Evolutionary conservation across 352 stramenopile genomes (phyloP).

Genomic region (Globisporangium yorkense): DNA sequence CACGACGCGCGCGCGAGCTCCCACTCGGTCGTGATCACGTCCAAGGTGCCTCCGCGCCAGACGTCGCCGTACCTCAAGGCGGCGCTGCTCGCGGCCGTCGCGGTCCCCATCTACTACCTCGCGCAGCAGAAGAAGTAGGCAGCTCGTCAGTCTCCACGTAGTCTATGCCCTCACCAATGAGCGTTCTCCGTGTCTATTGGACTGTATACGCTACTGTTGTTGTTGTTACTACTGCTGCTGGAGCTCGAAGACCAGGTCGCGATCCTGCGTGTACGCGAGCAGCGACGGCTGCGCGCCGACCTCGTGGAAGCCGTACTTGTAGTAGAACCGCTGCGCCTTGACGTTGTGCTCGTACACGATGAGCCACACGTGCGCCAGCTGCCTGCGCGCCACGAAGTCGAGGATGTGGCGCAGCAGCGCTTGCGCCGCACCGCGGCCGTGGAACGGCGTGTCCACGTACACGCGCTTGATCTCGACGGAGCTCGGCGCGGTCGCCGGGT

Average conservation of each 20-base stretch:
- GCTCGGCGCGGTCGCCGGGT: background rate
- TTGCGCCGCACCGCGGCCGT: background rate
- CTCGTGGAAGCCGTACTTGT: constrained; percentile 25
- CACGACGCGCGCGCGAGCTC: too few species aligned
- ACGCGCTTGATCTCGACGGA: constrained; percentile 3
- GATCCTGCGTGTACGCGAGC: constrained; percentile 14
- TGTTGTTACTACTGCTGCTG: constrained; percentile 4
- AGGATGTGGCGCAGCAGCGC: background rate
- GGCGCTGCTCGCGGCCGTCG: constrained; percentile 8
- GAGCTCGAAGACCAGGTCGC: constrained; percentile 14
- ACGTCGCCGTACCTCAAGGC: constrained; percentile 10
- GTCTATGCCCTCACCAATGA: too few species aligned
- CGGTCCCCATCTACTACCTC: constrained; percentile 9
- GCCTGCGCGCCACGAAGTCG: background rate
- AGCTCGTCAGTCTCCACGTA: background rate
- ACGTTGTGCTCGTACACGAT: constrained; percentile 29
- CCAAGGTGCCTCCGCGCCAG: too few species aligned
- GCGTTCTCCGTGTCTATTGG: too few species aligned
- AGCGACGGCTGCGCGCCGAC: constrained; percentile 22
- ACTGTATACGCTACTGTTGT: too few species aligned
- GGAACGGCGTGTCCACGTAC: constrained; percentile 6
- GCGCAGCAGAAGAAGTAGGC: constrained; percentile 2
- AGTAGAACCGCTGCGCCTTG: constrained; percentile 27
- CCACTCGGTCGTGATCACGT: too few species aligned
- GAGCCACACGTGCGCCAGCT: constrained; percentile 18